phyloP scores from a whole-genome alignment of 208 protist genomes.

The Porcisia deanei region DNA sequence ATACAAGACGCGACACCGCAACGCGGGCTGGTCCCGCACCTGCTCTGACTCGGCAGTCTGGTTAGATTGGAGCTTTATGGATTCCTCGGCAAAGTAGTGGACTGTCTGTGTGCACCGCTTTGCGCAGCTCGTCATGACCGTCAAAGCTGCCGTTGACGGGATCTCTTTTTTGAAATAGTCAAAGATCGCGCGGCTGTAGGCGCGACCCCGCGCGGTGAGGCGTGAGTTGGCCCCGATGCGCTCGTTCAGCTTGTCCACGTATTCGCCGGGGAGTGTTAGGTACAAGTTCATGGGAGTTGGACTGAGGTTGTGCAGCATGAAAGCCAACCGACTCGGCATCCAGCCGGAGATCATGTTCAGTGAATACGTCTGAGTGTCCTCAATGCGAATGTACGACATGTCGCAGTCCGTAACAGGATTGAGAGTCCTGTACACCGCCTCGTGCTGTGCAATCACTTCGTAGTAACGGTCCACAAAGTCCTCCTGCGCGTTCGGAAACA shows the following conservation, averaged over 20 bases:
- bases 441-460: slow-evolving; percentile 54
- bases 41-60: not conserved
- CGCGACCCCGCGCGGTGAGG: slow-evolving; percentile 68
- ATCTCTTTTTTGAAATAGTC: slow-evolving; percentile 72
- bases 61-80: slow-evolving; percentile 26
- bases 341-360: slow-evolving; percentile 89
- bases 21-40: slow-evolving; percentile 2
- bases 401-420: slow-evolving; percentile 65
- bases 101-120: slow-evolving; percentile 84
- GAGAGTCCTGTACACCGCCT: slow-evolving; percentile 78
- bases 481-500: slow-evolving; percentile 46
- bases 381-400: slow-evolving; percentile 85
- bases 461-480: slow-evolving; percentile 87
- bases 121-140: slow-evolving; percentile 86
- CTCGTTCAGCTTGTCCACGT: slow-evolving; percentile 71
- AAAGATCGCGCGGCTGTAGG: slow-evolving; percentile 74
- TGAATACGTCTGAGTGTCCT: slow-evolving; percentile 68
- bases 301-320: slow-evolving; percentile 90
- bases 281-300: slow-evolving; percentile 75
- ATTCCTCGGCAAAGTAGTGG: slow-evolving; percentile 71
- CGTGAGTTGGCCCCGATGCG: slow-evolving; percentile 87
- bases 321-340: slow-evolving; percentile 84
- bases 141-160: slow-evolving; percentile 28
- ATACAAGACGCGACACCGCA: slow-evolving; percentile 81
- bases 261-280: slow-evolving; percentile 84